Conservation (phyloP, 2,329 filamentous ascomycete species). For the Fulvia fulva region DNA sequence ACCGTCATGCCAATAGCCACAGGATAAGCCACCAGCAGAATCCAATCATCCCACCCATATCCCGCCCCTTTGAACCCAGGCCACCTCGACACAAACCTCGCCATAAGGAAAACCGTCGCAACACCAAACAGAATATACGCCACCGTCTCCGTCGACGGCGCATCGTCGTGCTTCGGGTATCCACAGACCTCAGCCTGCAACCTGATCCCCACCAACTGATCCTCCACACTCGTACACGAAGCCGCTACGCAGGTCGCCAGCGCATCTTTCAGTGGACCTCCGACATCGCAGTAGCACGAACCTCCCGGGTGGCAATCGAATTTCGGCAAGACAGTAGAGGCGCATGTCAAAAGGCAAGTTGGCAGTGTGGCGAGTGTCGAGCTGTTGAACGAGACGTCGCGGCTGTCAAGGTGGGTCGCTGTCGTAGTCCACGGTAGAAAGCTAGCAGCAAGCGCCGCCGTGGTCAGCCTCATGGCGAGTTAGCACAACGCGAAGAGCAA, state of each 20-base stretch:
- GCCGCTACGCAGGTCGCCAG: not conserved
- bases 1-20: slow-evolving; percentile 2
- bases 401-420: not conserved
- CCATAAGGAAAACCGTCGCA: slow-evolving; percentile 2
- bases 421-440: not conserved
- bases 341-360: slow-evolving; percentile 3
- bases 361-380: not conserved
- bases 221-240: not conserved
- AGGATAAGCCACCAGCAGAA: slow-evolving; percentile 1
- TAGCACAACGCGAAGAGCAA: not conserved
- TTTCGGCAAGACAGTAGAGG: slow-evolving; percentile 2
- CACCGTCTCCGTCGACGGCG: not conserved
- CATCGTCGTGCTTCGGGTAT: not conserved
- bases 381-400: not conserved
- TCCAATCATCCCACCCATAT: slow-evolving; percentile 7
- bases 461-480: not conserved
- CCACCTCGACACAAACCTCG: slow-evolving; percentile 2
- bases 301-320: slow-evolving; percentile 2
- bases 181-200: slow-evolving; percentile 1
- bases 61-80: slow-evolving; percentile 4
- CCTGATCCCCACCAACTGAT: not conserved
- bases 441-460: not conserved
- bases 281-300: not conserved
- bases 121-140: slow-evolving; percentile 4
- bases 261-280: not conserved